Conservation (phyloP, 176 grass and related monocot genomes). For the Oryza glaberrima region DNA sequence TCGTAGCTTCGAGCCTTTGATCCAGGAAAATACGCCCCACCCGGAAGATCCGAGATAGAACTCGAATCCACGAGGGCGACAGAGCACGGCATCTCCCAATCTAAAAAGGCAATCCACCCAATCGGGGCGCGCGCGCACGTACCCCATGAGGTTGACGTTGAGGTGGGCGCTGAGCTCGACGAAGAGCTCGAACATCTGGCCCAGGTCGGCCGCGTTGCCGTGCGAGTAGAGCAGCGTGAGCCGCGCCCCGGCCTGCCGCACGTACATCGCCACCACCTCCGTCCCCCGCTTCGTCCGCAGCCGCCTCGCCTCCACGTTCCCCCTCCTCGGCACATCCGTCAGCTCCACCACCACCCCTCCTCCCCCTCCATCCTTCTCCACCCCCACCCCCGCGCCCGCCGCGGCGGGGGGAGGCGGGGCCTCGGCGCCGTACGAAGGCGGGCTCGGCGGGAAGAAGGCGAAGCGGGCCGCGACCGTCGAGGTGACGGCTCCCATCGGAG, state of each 20-base stretch:
- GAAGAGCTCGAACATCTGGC: constrained; percentile 97
- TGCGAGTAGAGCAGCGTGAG: constrained; percentile 97
- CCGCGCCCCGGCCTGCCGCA: constrained; percentile 64
- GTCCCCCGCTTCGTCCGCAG: constrained; percentile 77
- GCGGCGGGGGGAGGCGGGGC: background rate
- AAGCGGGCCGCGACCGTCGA: constrained; percentile 80
- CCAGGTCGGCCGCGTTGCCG: constrained; percentile 95
- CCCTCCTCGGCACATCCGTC: constrained; percentile 60
- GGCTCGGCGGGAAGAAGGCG: constrained; percentile 83
- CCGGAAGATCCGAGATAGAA: constrained; percentile 19
- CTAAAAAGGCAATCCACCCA: constrained; percentile 12
- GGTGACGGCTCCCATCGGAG: constrained; percentile 72
- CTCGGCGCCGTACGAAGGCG: constrained; percentile 68
- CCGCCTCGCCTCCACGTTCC: constrained; percentile 80
- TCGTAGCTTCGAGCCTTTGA: constrained; percentile 3
- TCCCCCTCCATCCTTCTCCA: background rate
- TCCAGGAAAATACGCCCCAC: constrained; percentile 1
- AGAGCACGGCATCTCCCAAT: background rate
- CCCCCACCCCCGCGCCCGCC: background rate
- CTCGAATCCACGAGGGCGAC: background rate
- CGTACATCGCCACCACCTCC: constrained; percentile 82
- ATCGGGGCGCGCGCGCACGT: constrained; percentile 1
- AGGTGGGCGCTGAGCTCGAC: constrained; percentile 90
- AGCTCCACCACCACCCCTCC: constrained; percentile 46
- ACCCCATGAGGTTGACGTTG: constrained; percentile 97